Conservation (phyloP, 495 filamentous ascomycete species). For the Penicillium tannophilum region DNA sequence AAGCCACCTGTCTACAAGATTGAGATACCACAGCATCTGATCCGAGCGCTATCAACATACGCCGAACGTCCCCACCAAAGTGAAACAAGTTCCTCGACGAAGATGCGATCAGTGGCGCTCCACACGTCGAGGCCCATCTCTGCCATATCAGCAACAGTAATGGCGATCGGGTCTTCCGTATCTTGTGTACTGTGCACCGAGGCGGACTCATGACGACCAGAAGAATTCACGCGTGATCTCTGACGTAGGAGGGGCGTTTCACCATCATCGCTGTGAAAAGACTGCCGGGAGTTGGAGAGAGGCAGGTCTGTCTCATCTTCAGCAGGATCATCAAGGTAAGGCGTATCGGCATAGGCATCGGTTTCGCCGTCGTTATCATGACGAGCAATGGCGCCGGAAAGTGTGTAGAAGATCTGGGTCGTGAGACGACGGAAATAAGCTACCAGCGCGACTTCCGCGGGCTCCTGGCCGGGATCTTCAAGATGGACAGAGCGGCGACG, state of each 20-base stretch:
- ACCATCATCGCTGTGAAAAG: slow-evolving; percentile 33
- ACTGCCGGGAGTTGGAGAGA: slow-evolving; percentile 32
- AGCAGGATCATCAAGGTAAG: slow-evolving; percentile 20
- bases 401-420: slow-evolving; percentile 63
- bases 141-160: slow-evolving; percentile 70
- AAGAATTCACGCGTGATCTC: slow-evolving; percentile 14
- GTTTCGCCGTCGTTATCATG: slow-evolving; percentile 56
- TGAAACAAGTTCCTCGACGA: slow-evolving; percentile 65
- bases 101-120: slow-evolving; percentile 75
- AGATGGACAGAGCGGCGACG: slow-evolving; percentile 47
- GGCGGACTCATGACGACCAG: slow-evolving; percentile 5
- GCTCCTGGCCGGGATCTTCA: slow-evolving; percentile 35
- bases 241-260: slow-evolving; percentile 31
- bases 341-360: slow-evolving; percentile 13
- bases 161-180: slow-evolving; percentile 45
- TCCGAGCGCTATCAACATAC: slow-evolving; percentile 67
- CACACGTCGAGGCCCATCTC: slow-evolving; percentile 86
- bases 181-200: slow-evolving; percentile 2
- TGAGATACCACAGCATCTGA: slow-evolving; percentile 80
- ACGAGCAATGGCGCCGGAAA: slow-evolving; percentile 56
- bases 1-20: slow-evolving; percentile 57
- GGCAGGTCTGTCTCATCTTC: slow-evolving; percentile 26
- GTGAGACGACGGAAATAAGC: slow-evolving; percentile 93
- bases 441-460: slow-evolving; percentile 74
- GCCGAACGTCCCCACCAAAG: slow-evolving; percentile 74